Evolutionary conservation across 371 early-diverging fungal genomes (phyloP).

Genomic region (Nosema muscidifuracis): DNA sequence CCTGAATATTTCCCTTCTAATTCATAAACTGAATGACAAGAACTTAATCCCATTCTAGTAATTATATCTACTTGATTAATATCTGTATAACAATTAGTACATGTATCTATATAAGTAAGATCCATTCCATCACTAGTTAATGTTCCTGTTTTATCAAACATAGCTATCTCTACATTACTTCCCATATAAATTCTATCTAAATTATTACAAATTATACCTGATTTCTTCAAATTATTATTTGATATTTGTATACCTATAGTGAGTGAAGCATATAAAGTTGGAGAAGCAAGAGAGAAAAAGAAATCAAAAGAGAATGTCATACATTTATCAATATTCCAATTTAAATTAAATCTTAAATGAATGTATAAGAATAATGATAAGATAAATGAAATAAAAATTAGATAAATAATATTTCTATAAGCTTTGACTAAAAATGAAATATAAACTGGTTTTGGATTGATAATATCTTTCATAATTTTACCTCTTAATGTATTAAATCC

Average conservation of each 20-base stretch:
- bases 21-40: slow-evolving; percentile 86
- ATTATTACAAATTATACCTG: slow-evolving; percentile 80
- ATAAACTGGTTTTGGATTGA: slow-evolving; percentile 80
- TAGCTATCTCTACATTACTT: slow-evolving; percentile 83
- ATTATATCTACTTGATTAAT: slow-evolving; percentile 14
- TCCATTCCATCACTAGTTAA: slow-evolving; percentile 93
- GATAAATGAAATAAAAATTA: slow-evolving; percentile 35
- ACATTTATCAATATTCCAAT: neutral
- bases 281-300: slow-evolving; percentile 52
- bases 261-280: slow-evolving; percentile 80
- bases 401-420: slow-evolving; percentile 5
- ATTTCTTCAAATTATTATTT: slow-evolving; percentile 70
- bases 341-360: slow-evolving; percentile 1
- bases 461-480: slow-evolving; percentile 78
- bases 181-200: slow-evolving; percentile 85
- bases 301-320: slow-evolving; percentile 46
- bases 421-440: slow-evolving; percentile 88
- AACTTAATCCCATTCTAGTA: slow-evolving; percentile 68
- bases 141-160: slow-evolving; percentile 99
- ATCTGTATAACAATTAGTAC: neutral
- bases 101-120: slow-evolving; percentile 72
- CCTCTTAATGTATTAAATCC: slow-evolving; percentile 95
- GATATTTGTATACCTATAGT: slow-evolving; percentile 88
- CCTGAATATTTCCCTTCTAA: slow-evolving; percentile 80
- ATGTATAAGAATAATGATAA: slow-evolving; percentile 61